A percentile compares a stretch with the other conserved stretches of the same genome.
Evolutionary conservation across 345 rosid genomes (phyloP).

Genomic region (Brassica rapa): DNA sequence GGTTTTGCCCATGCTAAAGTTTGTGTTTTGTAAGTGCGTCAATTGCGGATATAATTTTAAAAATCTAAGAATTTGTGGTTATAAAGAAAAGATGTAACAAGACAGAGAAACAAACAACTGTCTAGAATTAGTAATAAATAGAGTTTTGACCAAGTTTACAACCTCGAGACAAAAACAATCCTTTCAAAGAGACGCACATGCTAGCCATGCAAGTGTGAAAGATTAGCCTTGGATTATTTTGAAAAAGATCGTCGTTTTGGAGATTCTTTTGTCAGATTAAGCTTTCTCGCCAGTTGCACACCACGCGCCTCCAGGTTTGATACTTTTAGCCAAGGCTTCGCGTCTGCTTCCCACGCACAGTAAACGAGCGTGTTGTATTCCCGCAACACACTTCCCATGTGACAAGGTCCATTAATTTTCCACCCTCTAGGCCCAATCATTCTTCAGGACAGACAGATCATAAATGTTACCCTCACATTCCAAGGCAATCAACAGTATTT

Average conservation of each 20-base stretch:
- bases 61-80: not conserved
- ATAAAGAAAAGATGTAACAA: not conserved
- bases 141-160: not conserved
- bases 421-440: slow-evolving; percentile 21
- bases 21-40: too few relatives aligned
- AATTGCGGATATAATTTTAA: too few relatives aligned
- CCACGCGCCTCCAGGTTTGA: not conserved
- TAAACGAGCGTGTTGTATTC: not conserved
- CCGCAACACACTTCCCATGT: slow-evolving; percentile 6
- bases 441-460: slow-evolving; percentile 15
- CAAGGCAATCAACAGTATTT: not conserved
- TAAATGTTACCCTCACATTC: not conserved
- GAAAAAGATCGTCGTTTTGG: not conserved
- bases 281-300: not conserved
- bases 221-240: not conserved
- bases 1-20: too few relatives aligned
- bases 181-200: slow-evolving; percentile 11
- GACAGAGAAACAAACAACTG: slow-evolving; percentile 5
- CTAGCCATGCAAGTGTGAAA: slow-evolving; percentile 10
- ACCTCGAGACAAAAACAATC: slow-evolving; percentile 3
- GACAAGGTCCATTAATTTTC: slow-evolving; percentile 19
- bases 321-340: not conserved
- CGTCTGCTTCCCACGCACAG: not conserved
- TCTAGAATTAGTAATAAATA: slow-evolving; percentile 4
- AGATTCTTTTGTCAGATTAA: not conserved